phyloP scores from a whole-genome alignment of 78 protist genomes.

The Dictyostelium brefeldianum region DNA sequence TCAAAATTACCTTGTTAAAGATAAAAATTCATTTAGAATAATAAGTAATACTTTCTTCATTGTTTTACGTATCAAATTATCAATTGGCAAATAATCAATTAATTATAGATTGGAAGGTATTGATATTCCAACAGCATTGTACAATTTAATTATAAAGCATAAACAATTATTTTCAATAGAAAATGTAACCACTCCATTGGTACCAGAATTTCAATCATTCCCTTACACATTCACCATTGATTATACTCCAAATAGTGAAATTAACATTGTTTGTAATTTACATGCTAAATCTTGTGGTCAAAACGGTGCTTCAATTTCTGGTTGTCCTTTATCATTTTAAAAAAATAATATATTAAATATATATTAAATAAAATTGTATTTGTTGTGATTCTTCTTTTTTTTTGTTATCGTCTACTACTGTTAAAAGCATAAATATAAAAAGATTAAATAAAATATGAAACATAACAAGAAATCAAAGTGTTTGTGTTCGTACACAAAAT shows the following conservation, averaged over 20 bases:
- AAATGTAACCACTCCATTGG: no score
- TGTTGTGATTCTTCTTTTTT: no score
- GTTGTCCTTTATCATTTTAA: background rate
- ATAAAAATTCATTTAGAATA: background rate
- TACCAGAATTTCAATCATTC: background rate
- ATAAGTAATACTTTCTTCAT: slow-evolving; percentile 2
- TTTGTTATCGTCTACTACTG: no score
- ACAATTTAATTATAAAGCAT: background rate
- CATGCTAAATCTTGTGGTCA: background rate
- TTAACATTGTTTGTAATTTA: background rate
- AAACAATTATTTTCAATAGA: background rate
- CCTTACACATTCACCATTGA: no score
- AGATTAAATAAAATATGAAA: no score
- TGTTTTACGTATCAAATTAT: background rate
- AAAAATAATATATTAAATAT: no score
- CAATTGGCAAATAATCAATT: background rate
- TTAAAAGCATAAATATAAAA: no score
- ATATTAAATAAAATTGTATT: no score
- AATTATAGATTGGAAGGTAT: background rate
- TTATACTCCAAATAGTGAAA: background rate
- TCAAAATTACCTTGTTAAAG: background rate
- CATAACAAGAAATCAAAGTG: no score
- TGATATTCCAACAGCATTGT: background rate
- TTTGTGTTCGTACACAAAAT: no score
- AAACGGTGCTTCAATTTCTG: background rate